phyloP scores from a whole-genome alignment of 2,329 filamentous ascomycete genomes.

The Xylaria sp. region DNA sequence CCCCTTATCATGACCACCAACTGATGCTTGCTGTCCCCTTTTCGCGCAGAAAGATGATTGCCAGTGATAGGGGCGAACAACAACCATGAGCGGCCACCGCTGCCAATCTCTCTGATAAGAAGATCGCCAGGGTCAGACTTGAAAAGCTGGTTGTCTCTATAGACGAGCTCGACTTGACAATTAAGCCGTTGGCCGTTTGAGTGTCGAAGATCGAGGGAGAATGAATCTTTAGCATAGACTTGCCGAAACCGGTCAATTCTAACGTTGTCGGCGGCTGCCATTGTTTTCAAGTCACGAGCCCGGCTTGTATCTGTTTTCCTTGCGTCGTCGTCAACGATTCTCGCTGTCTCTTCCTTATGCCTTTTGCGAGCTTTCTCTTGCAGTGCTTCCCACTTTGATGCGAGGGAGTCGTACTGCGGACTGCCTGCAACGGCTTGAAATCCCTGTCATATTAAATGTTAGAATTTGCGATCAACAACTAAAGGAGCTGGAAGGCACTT shows the following conservation, averaged over 20 bases:
- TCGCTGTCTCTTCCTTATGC: conserved; percentile 76
- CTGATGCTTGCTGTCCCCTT: conserved; percentile 75
- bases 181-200: conserved; percentile 90
- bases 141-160: conserved; percentile 81
- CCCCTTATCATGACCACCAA: conserved; percentile 90
- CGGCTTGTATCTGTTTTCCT: conserved; percentile 83
- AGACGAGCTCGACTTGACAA: conserved; percentile 87
- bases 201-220: conserved; percentile 85
- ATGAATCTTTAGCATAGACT: conserved; percentile 90
- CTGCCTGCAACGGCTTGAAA: conserved; percentile 66
- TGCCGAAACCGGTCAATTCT: conserved; percentile 80
- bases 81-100: conserved; percentile 77
- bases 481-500: conserved; percentile 37
- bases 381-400: conserved; percentile 74
- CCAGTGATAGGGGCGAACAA: conserved; percentile 89
- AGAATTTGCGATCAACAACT: conserved; percentile 17
- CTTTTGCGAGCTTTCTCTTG: conserved; percentile 81
- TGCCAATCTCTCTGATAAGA: conserved; percentile 91
- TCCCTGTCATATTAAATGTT: conserved; percentile 60
- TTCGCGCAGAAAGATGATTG: conserved; percentile 80
- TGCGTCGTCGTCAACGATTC: conserved; percentile 87
- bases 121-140: conserved; percentile 79
- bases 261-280: conserved; percentile 76
- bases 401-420: conserved; percentile 66
- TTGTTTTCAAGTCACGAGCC: conserved; percentile 79